These are phyloP conservation scores for Entonaema liquescens DNA, from an alignment of 495 filamentous ascomycete genomes.

Conservation along the genomic window DNA sequence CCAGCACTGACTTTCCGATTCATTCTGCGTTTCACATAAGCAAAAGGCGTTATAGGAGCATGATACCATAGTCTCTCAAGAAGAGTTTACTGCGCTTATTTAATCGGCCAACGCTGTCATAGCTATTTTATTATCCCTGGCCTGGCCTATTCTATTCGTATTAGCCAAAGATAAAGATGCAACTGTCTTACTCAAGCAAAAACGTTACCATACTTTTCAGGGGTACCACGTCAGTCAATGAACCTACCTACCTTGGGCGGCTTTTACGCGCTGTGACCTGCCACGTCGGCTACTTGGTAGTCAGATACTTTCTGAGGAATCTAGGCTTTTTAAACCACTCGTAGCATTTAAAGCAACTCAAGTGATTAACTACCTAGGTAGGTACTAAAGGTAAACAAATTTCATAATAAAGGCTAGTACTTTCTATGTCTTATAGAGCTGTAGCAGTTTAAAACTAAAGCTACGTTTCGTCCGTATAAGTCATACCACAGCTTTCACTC, in stretches of 20 bases:
- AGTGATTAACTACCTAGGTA: background rate
- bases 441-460: background rate
- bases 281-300: background rate
- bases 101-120: background rate
- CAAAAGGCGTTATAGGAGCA: conserved; percentile 16
- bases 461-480: background rate
- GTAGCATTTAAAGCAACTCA: background rate
- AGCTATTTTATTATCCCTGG: background rate
- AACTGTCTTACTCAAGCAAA: background rate
- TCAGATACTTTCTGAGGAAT: background rate
- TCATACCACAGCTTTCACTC: background rate
- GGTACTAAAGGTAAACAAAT: background rate
- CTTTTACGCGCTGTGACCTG: background rate
- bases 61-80: conserved; percentile 29
- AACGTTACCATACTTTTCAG: background rate
- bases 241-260: background rate
- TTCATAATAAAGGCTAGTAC: too few relatives aligned
- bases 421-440: background rate
- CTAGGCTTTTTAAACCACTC: too few relatives aligned
- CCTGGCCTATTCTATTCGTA: background rate
- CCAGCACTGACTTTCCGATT: conserved; percentile 75
- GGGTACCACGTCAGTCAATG: background rate
- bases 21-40: conserved; percentile 59
- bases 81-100: background rate
- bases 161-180: background rate